phyloP scores from a whole-genome alignment of 2,329 filamentous ascomycete genomes.

The Fusarium hainanense region DNA sequence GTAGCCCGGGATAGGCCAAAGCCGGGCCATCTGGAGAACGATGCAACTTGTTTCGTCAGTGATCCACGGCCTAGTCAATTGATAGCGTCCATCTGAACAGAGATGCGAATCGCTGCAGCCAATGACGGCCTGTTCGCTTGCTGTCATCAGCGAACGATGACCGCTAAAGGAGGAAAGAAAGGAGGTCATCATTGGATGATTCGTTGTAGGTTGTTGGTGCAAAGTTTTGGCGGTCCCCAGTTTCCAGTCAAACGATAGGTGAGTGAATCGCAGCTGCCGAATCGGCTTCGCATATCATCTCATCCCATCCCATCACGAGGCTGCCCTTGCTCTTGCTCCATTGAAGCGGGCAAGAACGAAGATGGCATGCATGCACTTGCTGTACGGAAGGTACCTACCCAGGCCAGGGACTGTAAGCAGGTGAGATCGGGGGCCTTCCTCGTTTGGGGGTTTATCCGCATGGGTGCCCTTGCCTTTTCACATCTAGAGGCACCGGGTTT shows the following conservation, averaged over 20 bases:
- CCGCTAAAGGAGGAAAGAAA: slow-evolving; percentile 6
- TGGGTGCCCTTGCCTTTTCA: slow-evolving; percentile 15
- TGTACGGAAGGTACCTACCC: not conserved
- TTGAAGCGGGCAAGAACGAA: slow-evolving; percentile 7
- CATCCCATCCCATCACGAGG: slow-evolving; percentile 9
- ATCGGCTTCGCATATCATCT: slow-evolving; percentile 1
- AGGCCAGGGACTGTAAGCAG: slow-evolving; percentile 15
- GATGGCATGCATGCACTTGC: slow-evolving; percentile 21
- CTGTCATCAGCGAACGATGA: slow-evolving; percentile 15
- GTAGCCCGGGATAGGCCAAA: slow-evolving; percentile 31
- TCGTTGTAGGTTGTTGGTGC: slow-evolving; percentile 20
- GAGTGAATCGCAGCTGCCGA: slow-evolving; percentile 3
- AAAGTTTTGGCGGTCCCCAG: slow-evolving; percentile 18
- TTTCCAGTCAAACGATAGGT: slow-evolving; percentile 12
- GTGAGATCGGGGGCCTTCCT: slow-evolving; percentile 34
- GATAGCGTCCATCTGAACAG: slow-evolving; percentile 12
- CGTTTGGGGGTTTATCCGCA: slow-evolving; percentile 4
- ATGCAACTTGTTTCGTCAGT: slow-evolving; percentile 41
- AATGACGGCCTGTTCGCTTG: slow-evolving; percentile 16
- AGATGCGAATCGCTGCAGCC: slow-evolving; percentile 10
- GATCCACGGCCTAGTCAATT: slow-evolving; percentile 35
- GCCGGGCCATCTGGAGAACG: slow-evolving; percentile 35
- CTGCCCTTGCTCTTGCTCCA: not conserved
- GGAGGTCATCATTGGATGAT: slow-evolving; percentile 17
- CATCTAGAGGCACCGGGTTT: not conserved